phyloP scores from a whole-genome alignment of 1,139 yeast genomes.

The Magnusiomyces sp. region DNA sequence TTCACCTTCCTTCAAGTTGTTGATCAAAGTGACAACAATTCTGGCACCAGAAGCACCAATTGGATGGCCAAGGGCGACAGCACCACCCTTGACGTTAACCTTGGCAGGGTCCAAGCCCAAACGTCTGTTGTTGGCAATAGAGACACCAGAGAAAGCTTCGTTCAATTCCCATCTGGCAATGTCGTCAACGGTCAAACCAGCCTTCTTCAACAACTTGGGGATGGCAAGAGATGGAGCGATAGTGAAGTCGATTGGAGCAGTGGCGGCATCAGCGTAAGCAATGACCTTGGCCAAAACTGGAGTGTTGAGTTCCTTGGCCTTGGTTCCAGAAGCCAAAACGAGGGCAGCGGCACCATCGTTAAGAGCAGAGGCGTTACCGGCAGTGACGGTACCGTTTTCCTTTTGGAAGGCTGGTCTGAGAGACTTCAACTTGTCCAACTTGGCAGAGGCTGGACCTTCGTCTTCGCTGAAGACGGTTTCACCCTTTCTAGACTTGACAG shows the following conservation, averaged over 20 bases:
- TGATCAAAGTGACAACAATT: conserved; percentile 70
- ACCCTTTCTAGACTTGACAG: conserved; percentile 48
- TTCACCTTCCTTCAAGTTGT: conserved; percentile 73
- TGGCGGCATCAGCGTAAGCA: conserved; percentile 96
- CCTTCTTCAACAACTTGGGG: conserved; percentile 66
- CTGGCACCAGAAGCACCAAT: conserved; percentile 94
- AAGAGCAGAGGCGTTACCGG: conserved; percentile 85
- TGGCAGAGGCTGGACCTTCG: conserved; percentile 58
- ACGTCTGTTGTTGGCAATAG: conserved; percentile 71
- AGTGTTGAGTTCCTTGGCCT: conserved; percentile 64
- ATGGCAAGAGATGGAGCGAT: conserved; percentile 88
- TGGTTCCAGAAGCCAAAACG: conserved; percentile 66
- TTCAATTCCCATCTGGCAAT: conserved; percentile 73
- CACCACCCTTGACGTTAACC: conserved; percentile 90
- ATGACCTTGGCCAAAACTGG: conserved; percentile 55
- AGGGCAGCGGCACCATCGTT: conserved; percentile 95
- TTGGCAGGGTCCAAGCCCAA: conserved; percentile 57
- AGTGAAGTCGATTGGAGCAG: conserved; percentile 83
- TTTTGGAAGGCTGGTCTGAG: conserved; percentile 86
- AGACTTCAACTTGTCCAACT: conserved; percentile 56
- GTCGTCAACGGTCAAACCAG: conserved; percentile 42
- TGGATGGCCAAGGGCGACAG: conserved; percentile 93
- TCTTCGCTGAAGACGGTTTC: conserved; percentile 43
- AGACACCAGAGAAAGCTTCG: conserved; percentile 92
- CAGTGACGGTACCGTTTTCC: conserved; percentile 91